phyloP scores from a whole-genome alignment of 2,329 filamentous ascomycete genomes.

The Dothideomycetes sp. region DNA sequence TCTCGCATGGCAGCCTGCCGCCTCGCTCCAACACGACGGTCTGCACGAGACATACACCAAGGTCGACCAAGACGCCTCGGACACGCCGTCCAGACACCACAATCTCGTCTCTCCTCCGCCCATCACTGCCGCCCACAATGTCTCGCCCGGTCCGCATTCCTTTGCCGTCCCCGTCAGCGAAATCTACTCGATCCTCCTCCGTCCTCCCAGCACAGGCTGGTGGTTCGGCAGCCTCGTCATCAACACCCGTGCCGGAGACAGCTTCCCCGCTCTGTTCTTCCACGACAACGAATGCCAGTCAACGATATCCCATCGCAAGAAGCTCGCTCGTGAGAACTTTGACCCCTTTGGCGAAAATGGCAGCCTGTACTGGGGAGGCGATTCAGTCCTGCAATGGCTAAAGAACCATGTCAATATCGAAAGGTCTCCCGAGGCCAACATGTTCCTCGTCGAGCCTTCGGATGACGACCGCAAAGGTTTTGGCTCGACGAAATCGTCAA shows the following conservation, averaged over 20 bases:
- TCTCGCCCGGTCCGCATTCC: constrained; percentile 68
- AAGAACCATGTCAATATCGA: constrained; percentile 76
- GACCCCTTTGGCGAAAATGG: constrained; percentile 71
- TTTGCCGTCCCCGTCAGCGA: constrained; percentile 86
- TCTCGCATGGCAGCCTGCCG: constrained; percentile 88
- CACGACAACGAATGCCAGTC: constrained; percentile 95
- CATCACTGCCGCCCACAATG: constrained; percentile 66
- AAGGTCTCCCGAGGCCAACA: constrained; percentile 75
- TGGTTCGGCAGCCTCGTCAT: constrained; percentile 96
- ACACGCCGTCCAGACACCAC: constrained; percentile 72
- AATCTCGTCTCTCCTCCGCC: constrained; percentile 89
- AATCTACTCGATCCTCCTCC: constrained; percentile 81
- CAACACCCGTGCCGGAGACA: constrained; percentile 82
- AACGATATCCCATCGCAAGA: constrained; percentile 89
- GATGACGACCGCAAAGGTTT: constrained; percentile 79
- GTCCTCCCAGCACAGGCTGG: constrained; percentile 91
- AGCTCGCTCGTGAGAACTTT: constrained; percentile 70
- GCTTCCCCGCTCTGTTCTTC: constrained; percentile 92
- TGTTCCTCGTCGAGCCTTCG: constrained; percentile 82
- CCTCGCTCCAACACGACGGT: constrained; percentile 66
- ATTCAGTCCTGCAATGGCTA: constrained; percentile 88
- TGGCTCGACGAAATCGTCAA: constrained; percentile 41
- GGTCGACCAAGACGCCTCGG: constrained; percentile 76
- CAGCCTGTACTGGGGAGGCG: constrained; percentile 93
- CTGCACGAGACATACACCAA: constrained; percentile 81